These are phyloP conservation scores for Nannizzia gypsea DNA, from an alignment of 2,329 filamentous ascomycete genomes.

Conservation along the genomic window DNA sequence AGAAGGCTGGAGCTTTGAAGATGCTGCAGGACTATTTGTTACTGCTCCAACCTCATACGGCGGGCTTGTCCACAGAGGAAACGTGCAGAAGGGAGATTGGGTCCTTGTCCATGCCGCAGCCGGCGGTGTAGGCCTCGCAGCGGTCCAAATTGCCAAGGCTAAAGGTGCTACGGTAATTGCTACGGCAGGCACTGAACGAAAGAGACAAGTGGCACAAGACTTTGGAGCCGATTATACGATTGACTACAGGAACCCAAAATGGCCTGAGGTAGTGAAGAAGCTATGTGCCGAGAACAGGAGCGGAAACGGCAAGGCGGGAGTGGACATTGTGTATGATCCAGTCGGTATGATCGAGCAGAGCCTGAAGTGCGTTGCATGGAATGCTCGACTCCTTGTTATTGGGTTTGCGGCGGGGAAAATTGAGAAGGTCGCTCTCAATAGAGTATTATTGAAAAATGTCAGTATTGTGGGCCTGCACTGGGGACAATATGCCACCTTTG, in stretches of 20 bases:
- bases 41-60: constrained; percentile 86
- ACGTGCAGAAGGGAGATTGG: constrained; percentile 66
- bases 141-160: constrained; percentile 88
- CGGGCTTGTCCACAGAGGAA: constrained; percentile 65
- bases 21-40: constrained; percentile 81
- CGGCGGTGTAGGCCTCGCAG: constrained; percentile 79
- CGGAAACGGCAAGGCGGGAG: constrained; percentile 53
- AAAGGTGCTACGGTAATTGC: constrained; percentile 86
- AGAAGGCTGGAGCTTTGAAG: constrained; percentile 66
- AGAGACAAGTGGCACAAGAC: constrained; percentile 62
- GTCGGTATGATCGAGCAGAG: constrained; percentile 79
- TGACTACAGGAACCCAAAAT: constrained; percentile 62
- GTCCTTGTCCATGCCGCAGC: constrained; percentile 88
- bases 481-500: constrained; percentile 68
- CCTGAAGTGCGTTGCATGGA: constrained; percentile 89
- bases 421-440: constrained; percentile 86
- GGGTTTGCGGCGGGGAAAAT: constrained; percentile 80
- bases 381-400: constrained; percentile 74
- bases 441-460: constrained; percentile 88
- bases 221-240: constrained; percentile 80
- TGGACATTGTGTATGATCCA: constrained; percentile 91
- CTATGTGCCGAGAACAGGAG: constrained; percentile 45
- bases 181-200: constrained; percentile 69
- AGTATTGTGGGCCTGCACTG: constrained; percentile 81
- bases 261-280: constrained; percentile 59